These are phyloP conservation scores for Colletotrichum agaves DNA, from an alignment of 2,329 filamentous ascomycete genomes.

Conservation along the genomic window DNA sequence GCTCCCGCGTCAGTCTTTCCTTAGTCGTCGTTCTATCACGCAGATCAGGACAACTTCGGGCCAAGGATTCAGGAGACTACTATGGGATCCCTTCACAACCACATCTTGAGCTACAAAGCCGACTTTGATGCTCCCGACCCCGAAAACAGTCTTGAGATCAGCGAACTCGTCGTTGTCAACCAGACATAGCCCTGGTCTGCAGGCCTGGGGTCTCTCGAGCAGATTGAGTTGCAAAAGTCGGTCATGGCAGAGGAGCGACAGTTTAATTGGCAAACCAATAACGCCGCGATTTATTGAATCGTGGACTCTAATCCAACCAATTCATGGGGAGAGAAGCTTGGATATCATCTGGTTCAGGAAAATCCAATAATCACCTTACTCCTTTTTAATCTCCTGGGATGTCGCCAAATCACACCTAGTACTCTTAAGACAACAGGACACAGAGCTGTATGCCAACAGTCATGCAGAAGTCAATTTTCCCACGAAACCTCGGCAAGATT, in stretches of 20 bases:
- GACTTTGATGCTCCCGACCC: constrained; percentile 52
- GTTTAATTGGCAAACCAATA: constrained; percentile 55
- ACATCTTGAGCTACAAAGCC: constrained; percentile 53
- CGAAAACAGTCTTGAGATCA: constrained; percentile 49
- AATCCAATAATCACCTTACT: constrained; percentile 78
- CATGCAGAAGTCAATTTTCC: constrained; percentile 37
- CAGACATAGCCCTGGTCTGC: constrained; percentile 50
- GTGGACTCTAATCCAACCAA: constrained; percentile 58
- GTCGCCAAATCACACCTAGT: constrained; percentile 58
- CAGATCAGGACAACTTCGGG: constrained; percentile 48
- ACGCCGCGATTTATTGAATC: constrained; percentile 55
- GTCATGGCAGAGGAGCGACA: constrained; percentile 42
- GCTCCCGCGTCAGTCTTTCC: constrained; percentile 54
- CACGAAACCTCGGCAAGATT: constrained; percentile 54
- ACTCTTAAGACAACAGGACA: constrained; percentile 42
- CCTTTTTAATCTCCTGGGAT: constrained; percentile 55
- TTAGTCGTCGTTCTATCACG: constrained; percentile 48
- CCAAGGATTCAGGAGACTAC: constrained; percentile 48
- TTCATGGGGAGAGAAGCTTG: constrained; percentile 74
- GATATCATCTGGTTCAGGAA: constrained; percentile 98
- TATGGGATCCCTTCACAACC: constrained; percentile 51
- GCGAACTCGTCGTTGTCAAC: constrained; percentile 45
- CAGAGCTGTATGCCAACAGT: constrained; percentile 33
- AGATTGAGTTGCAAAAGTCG: constrained; percentile 44
- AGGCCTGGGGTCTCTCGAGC: constrained; percentile 50